Conservation (phyloP, 805 yeast species). For the Starmerella vitae region DNA sequence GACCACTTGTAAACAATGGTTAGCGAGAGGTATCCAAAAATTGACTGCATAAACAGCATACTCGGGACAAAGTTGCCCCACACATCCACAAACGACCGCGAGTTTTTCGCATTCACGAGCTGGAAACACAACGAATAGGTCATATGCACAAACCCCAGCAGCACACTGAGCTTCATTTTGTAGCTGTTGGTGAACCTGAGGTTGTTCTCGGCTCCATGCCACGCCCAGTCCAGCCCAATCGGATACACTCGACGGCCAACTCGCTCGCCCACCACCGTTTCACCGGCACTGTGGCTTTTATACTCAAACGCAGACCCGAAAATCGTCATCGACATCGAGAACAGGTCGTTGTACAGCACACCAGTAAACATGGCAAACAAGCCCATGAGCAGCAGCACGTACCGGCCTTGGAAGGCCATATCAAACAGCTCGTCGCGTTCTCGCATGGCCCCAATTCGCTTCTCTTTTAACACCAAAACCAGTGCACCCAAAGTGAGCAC, state of each 20-base stretch:
- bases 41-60: constrained; percentile 85
- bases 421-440: constrained; percentile 87
- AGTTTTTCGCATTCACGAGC: constrained; percentile 58
- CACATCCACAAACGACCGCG: constrained; percentile 63
- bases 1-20: constrained; percentile 89
- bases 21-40: constrained; percentile 80
- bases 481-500: constrained; percentile 64
- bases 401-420: constrained; percentile 91
- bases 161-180: constrained; percentile 89
- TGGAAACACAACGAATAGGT: constrained; percentile 76
- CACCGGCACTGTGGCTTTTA: constrained; percentile 60
- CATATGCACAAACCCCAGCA: constrained; percentile 95
- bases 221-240: constrained; percentile 80
- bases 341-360: constrained; percentile 79
- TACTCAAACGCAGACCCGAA: constrained; percentile 89
- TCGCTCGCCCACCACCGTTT: constrained; percentile 50
- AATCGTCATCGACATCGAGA: constrained; percentile 78
- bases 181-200: constrained; percentile 85
- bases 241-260: constrained; percentile 60
- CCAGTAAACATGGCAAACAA: constrained; percentile 92
- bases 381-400: constrained; percentile 86
- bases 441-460: constrained; percentile 44
- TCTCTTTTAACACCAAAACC: constrained; percentile 59
- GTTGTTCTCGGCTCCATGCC: constrained; percentile 96
- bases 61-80: constrained; percentile 92